Evolutionary conservation across 192 early-diverging fungal species (phyloP).

Genomic region (Coemansia sp.): DNA sequence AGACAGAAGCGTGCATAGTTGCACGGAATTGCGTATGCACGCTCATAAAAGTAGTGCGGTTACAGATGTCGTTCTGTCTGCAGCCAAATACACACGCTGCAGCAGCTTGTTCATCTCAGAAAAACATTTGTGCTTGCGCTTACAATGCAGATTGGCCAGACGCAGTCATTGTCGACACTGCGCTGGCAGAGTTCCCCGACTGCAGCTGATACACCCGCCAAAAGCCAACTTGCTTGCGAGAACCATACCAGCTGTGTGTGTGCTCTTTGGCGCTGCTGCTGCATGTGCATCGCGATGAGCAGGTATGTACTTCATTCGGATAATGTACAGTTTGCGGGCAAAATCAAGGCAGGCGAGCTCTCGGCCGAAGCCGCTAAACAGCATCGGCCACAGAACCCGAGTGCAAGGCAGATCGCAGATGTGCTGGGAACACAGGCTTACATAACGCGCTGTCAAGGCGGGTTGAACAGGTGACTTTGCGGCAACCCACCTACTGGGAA

Average conservation of each 20-base stretch:
- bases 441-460: too few species aligned
- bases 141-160: background rate
- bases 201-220: background rate
- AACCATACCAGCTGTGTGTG: background rate
- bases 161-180: background rate
- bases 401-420: too few species aligned
- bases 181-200: background rate
- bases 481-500: too few species aligned
- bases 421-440: too few species aligned
- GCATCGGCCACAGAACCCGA: too few species aligned
- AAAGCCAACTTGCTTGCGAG: background rate
- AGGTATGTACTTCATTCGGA: background rate
- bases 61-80: conserved; percentile 2
- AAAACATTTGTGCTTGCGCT: background rate
- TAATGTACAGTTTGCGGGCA: background rate
- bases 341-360: background rate
- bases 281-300: background rate
- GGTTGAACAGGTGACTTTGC: too few species aligned
- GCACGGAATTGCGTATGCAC: background rate
- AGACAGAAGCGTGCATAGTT: background rate
- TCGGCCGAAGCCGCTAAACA: too few species aligned
- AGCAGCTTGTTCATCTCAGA: background rate
- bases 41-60: background rate
- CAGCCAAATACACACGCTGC: background rate
- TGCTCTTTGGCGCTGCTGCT: background rate